A percentile compares a stretch with the other conserved stretches of the same genome.
Conservation (phyloP, 352 stramenopile genomes). For the Globisporangium ultimum region DNA sequence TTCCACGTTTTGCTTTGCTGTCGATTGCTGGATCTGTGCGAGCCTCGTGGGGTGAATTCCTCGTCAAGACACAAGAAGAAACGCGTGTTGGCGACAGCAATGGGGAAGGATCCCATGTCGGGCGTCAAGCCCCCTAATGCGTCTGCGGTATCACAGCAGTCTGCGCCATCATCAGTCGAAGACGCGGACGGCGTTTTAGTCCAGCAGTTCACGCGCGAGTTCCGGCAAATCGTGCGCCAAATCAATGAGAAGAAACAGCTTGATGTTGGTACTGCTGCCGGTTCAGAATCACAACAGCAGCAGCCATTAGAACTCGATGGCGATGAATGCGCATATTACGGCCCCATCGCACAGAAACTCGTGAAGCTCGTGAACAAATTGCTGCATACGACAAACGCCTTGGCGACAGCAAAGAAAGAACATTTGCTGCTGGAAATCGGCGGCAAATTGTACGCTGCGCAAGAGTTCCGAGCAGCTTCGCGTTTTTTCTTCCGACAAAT, state of each 20-base stretch:
- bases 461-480: conserved; percentile 47
- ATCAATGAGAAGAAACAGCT: conserved; percentile 28
- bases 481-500: conserved; percentile 48
- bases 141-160: too few relatives aligned
- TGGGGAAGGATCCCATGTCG: background rate
- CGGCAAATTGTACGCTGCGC: conserved; percentile 38
- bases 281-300: conserved; percentile 7
- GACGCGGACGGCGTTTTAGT: conserved; percentile 28
- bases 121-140: background rate
- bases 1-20: background rate
- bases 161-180: background rate
- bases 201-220: conserved; percentile 54
- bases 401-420: conserved; percentile 31
- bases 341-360: conserved; percentile 36
- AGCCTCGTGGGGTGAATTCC: too few relatives aligned
- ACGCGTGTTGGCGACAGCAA: background rate
- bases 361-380: conserved; percentile 29
- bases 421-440: conserved; percentile 42
- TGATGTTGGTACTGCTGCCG: conserved; percentile 3
- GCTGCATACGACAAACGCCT: conserved; percentile 26
- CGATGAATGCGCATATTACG: conserved; percentile 44
- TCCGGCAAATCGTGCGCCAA: conserved; percentile 32
- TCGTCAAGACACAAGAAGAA: too few relatives aligned
- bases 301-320: conserved; percentile 4
- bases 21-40: background rate